A percentile compares a stretch with the other conserved stretches of the same genome.
Conservation (phyloP, 2,329 filamentous ascomycete species). For the Colletotrichum sp. region DNA sequence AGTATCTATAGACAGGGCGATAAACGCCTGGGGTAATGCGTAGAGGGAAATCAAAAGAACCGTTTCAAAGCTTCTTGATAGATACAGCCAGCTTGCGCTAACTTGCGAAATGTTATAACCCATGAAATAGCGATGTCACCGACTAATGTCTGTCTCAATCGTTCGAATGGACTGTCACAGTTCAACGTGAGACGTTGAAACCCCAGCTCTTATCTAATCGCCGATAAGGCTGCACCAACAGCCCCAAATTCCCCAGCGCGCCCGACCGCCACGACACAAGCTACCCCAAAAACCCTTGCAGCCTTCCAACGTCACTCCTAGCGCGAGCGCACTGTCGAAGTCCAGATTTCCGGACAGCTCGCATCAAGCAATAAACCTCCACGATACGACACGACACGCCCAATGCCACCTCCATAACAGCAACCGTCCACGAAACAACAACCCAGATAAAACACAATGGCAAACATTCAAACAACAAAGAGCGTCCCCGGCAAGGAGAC, state of each 20-base stretch:
- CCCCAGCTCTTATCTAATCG: constrained; percentile 17
- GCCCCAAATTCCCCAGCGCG: not conserved
- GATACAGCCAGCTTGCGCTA: rapidly evolving
- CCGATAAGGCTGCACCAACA: constrained; percentile 7
- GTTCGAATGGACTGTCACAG: not conserved
- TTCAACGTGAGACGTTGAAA: not conserved
- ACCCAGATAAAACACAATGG: constrained; percentile 40
- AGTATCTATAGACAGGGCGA: not conserved
- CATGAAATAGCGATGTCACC: not conserved
- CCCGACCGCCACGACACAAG: not conserved
- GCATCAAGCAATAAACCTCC: not conserved
- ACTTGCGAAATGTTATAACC: rapidly evolving
- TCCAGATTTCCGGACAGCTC: not conserved
- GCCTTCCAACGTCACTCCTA: not conserved
- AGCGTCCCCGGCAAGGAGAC: constrained; percentile 49
- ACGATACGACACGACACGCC: not conserved
- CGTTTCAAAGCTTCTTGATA: not conserved
- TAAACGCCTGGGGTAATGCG: not conserved
- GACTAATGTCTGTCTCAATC: not conserved
- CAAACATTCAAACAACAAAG: constrained; percentile 54
- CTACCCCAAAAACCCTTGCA: not conserved
- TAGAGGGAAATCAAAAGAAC: not conserved
- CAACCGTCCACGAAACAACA: not conserved
- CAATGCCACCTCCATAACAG: not conserved
- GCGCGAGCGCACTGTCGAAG: not conserved